phyloP scores from a whole-genome alignment of 2,329 filamentous ascomycete species.

The Colletotrichum sp. region DNA sequence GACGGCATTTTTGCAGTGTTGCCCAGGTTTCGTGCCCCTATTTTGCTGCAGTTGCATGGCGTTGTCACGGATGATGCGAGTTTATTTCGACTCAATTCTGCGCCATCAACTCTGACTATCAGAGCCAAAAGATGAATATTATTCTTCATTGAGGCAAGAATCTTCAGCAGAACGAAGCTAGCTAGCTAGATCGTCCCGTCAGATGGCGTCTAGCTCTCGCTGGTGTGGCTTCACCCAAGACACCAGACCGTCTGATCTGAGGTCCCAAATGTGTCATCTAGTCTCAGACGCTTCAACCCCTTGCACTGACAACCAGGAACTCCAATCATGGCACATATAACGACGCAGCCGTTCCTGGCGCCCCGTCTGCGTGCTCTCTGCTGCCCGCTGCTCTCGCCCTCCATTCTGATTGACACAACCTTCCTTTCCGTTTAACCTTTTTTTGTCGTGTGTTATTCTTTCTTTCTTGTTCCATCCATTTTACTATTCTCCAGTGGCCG shows the following conservation, averaged over 20 bases:
- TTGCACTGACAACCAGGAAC: not conserved
- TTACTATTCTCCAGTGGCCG: slow-evolving; percentile 14
- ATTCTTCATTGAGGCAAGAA: not conserved
- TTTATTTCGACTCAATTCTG: not conserved
- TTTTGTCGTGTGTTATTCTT: not conserved
- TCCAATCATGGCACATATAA: slow-evolving; percentile 8
- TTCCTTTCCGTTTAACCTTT: not conserved
- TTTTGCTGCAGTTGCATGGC: not conserved
- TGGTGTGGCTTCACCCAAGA: slow-evolving; percentile 8
- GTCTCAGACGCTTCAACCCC: slow-evolving; percentile 19
- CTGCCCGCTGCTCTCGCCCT: not conserved
- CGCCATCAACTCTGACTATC: not conserved
- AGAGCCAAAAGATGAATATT: not conserved
- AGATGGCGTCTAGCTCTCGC: not conserved
- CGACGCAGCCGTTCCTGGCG: not conserved
- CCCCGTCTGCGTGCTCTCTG: not conserved
- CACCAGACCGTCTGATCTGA: slow-evolving; percentile 22
- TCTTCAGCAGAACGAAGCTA: not conserved
- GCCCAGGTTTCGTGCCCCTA: not conserved
- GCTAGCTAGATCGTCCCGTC: not conserved
- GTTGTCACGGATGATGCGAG: not conserved
- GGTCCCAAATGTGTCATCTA: slow-evolving; percentile 21
- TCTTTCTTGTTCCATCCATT: not conserved
- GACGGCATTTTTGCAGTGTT: not conserved
- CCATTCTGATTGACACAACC: not conserved